These are phyloP conservation scores for Aspergillus homomorphus DNA, from an alignment of 495 filamentous ascomycete species.

Conservation along the genomic window DNA sequence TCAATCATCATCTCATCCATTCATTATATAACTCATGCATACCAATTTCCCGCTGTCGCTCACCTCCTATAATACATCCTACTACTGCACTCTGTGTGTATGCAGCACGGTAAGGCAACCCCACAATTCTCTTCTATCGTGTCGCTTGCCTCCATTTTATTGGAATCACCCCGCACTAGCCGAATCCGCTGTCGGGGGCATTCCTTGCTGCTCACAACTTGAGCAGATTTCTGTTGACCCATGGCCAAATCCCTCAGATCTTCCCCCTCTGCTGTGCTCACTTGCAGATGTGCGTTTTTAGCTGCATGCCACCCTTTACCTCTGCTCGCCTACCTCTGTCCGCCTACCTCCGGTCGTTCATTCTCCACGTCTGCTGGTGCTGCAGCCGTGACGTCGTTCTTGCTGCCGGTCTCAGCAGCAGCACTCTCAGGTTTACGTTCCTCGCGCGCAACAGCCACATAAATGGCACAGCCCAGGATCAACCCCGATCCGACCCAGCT, in stretches of 20 bases:
- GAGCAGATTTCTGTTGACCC: not conserved
- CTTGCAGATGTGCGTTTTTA: not conserved
- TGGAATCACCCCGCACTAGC: not conserved
- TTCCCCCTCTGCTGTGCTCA: constrained; percentile 1
- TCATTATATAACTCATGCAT: not conserved
- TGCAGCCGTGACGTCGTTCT: constrained; percentile 9
- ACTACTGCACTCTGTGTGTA: not conserved
- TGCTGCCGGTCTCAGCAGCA: not conserved
- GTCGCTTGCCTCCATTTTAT: not conserved
- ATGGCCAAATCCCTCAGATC: constrained; percentile 10
- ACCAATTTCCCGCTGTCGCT: not conserved
- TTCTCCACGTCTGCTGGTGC: not conserved
- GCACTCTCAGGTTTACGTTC: constrained; percentile 27
- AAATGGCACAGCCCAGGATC: constrained; percentile 79
- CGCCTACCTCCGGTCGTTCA: constrained; percentile 1
- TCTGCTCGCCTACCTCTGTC: not conserved
- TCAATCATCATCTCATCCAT: not conserved
- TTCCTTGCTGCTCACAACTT: not conserved
- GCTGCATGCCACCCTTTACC: not conserved
- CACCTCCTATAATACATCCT: too few relatives aligned
- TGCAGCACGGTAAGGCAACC: not conserved
- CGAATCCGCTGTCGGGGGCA: not conserved
- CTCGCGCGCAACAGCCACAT: constrained; percentile 60
- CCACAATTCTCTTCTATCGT: too few relatives aligned
- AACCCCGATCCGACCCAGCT: constrained; percentile 72